Base-by-base conservation (phyloP, 768 basidiomycete species). In the Tylopilus sp. region DNA sequence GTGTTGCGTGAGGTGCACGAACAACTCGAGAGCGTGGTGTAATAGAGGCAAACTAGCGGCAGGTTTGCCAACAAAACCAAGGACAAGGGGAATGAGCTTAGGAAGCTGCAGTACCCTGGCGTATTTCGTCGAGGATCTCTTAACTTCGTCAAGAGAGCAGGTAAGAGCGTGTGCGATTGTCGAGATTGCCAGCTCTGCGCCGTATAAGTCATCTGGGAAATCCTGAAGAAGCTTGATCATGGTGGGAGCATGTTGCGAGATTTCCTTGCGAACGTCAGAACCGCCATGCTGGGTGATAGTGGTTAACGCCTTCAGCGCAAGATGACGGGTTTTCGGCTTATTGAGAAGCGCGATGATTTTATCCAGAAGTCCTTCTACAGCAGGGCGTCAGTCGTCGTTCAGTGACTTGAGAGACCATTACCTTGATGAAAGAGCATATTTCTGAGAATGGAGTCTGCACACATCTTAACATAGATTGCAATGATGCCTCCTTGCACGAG, bases 261-360 rank as follows among this genome's bases (percentile, higher is more conserved):
- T 78, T 50, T 77, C 77, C 33, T 67, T 61, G 26, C 79, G 78
- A n/a, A 79, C 72, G 29, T 74, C 67, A 13, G 61, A 48, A 7
- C 82, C 82, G 8, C 82, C 81, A 44, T 84, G 83, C 47, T 81
- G 83, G 0, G 84, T 85, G 14, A 85, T 72, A 8, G 77, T 80
- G 0, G 74, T 71, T 12, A 86, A 65, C 10, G 81, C 75, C 19
- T 76, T 78, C 8, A 86, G 68, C 7, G 80, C 81, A 34, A 83
- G 65, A 61, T 76, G 73, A 1, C 78, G 74, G 17, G 76, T 78
- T 6, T 66, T 67, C 10, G 76, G 71, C 11, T 71, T 62, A 28
- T 80, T 68, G 10, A 85, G 49, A 14, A 85, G 68, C 6, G 82
- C 77, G 14, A 81, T 63, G 17, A 86, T 69, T 61, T 79, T 81